Conservation (phyloP, 768 basidiomycete genomes). For the Lactarius vividus region DNA sequence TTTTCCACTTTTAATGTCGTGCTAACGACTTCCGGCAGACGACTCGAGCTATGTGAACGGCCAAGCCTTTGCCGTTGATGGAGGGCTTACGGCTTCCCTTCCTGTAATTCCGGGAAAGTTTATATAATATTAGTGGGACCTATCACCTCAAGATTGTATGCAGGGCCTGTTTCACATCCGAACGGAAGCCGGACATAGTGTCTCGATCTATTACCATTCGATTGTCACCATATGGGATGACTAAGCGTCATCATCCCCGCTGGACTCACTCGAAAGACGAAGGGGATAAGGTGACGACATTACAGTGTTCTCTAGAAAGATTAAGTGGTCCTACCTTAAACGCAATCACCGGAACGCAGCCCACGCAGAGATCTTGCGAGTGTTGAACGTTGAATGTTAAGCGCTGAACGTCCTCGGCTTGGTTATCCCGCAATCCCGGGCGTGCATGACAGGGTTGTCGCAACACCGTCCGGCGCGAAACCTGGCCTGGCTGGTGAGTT, state of each 20-base stretch:
- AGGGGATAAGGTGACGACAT: too few relatives aligned
- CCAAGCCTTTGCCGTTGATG: conserved; percentile 83
- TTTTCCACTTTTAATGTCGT: neutral
- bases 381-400: neutral
- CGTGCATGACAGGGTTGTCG: neutral
- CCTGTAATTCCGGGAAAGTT: conserved; percentile 77
- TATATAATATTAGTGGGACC: conserved; percentile 38
- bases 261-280: neutral
- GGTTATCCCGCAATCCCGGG: neutral
- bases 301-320: too few relatives aligned
- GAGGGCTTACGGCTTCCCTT: conserved; percentile 75
- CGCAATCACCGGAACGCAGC: neutral
- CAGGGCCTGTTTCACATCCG: neutral
- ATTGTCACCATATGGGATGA: neutral
- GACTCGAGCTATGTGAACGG: conserved; percentile 93
- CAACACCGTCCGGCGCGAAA: neutral
- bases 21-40: conserved; percentile 43
- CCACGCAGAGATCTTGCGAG: neutral
- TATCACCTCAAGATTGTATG: neutral
- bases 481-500: neutral
- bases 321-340: neutral
- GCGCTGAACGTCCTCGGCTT: neutral
- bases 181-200: neutral
- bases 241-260: neutral
- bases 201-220: too few relatives aligned